Base-by-base conservation (phyloP, 1,284 basidiomycete species). In the Apiotrichum gracile region DNA sequence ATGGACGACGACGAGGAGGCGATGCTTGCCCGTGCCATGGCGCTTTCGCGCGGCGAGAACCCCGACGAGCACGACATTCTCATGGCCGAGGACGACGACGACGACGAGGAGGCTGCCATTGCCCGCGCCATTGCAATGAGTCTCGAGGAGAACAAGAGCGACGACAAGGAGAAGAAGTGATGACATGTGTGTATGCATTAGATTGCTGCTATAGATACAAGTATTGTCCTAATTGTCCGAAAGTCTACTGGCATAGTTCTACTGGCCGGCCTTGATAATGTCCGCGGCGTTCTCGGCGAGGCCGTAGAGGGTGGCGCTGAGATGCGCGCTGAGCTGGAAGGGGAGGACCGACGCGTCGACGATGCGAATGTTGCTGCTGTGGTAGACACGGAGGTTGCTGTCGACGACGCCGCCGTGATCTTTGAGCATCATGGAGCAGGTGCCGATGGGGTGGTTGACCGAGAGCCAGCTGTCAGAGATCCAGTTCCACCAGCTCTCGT, bases 201-300 rank as follows among this genome's bases (percentile, higher is more conserved):
- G 37, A 38, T 34, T 34, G 37, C n/a, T 35, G 34, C 16, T 38
- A 38, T 35, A 7, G n/a, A n/a, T 38, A 38, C 37, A 38, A 21
- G n/a, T 21, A n/a, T 2, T 7, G n/a, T 9, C 1, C 34, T 35
- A n/a, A 17, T 7, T 14, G n/a, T 38, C 9, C 21, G n/a, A 19
- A 10, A 38, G 9, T 38, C 19, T 38, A 38, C 9, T 21, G n/a
- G 35, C 17, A 6, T 6, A 6, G 5, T 4, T 16, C 29, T 45
- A 45, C 29, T 33, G 43, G 19, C 50, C 50, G 8, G 44, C 31
- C 64, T 81, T 80, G 67, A 87, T 83, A 51, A 87, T 76, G 31
- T 79, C 78, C 4, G 83, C 79, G 0, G 81, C 85, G 65, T 81
- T 81, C 72, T 88, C 85, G 2, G 84, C 85, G 37, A 87, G 73